Percentiles rank a stretch among this genome's conserved stretches.
Evolutionary conservation across 208 protist genomes (phyloP).

Genomic region (Endotrypanum monterogeii): DNA sequence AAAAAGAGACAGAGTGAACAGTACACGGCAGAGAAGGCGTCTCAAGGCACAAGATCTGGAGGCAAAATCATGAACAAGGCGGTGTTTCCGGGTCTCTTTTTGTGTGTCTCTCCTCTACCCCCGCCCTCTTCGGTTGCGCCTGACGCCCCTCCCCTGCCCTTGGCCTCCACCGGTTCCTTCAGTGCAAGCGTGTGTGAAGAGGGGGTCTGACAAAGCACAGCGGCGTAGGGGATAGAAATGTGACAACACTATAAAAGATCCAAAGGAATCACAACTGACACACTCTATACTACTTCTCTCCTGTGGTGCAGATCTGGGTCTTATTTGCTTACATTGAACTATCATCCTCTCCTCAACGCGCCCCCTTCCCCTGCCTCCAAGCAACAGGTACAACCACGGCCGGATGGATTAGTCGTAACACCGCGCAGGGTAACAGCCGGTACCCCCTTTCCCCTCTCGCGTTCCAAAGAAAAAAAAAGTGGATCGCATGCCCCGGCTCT

Average conservation of each 20-base stretch:
- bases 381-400: constrained; percentile 5
- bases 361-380: background rate
- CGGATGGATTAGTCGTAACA: background rate
- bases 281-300: background rate
- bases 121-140: background rate
- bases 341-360: background rate
- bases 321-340: background rate
- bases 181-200: too few relatives aligned
- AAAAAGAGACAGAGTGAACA: background rate
- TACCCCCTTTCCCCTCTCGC: background rate
- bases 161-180: too few relatives aligned
- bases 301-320: background rate
- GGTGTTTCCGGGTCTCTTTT: background rate
- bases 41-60: background rate
- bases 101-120: background rate
- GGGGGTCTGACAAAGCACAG: too few relatives aligned
- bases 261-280: background rate
- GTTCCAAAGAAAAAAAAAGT: background rate
- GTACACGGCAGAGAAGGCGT: background rate
- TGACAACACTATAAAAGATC: too few relatives aligned
- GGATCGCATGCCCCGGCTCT: constrained; percentile 16
- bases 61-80: background rate
- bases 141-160: background rate
- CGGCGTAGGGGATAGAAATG: too few relatives aligned
- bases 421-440: background rate